phyloP scores from a whole-genome alignment of 345 rosid genomes.

The Gossypium arboreum region DNA sequence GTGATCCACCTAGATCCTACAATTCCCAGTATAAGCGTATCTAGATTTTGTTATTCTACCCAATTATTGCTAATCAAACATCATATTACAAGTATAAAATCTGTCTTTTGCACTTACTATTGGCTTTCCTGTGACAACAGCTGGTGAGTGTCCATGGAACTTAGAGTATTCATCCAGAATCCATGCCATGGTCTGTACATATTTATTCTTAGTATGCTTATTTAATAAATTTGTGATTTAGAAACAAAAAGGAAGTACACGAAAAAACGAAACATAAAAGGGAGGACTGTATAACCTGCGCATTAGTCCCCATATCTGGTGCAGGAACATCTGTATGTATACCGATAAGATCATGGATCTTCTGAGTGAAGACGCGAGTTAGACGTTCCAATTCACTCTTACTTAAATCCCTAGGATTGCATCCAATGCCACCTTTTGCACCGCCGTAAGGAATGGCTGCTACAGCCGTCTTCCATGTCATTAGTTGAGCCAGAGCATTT shows the following conservation, averaged over 20 bases:
- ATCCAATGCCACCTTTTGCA: conserved; percentile 96
- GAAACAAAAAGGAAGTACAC: not conserved
- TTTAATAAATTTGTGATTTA: not conserved
- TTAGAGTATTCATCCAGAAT: conserved; percentile 94
- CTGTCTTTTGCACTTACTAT: conserved; percentile 42
- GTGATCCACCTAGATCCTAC: conserved; percentile 98
- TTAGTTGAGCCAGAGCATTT: conserved; percentile 93
- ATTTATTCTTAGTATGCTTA: not conserved
- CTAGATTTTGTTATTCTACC: not conserved
- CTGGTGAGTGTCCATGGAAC: conserved; percentile 94
- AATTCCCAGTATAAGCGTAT: conserved; percentile 12
- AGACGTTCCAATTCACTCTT: conserved; percentile 78
- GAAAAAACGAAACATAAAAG: not conserved
- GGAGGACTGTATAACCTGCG: conserved; percentile 45
- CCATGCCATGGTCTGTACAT: conserved; percentile 88
- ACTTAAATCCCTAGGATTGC: conserved; percentile 68
- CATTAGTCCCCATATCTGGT: conserved; percentile 94
- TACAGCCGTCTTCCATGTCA: conserved; percentile 99
- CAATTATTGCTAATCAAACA: conserved; percentile 5
- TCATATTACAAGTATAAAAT: not conserved
- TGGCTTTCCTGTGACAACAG: conserved; percentile 93
- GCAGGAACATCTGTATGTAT: conserved; percentile 93
- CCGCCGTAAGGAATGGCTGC: conserved; percentile 96
- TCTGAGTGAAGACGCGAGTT: conserved; percentile 95
- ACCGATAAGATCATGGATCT: conserved; percentile 95